Conservation (phyloP, 495 filamentous ascomycete species). For the Xylaria telfairii region DNA sequence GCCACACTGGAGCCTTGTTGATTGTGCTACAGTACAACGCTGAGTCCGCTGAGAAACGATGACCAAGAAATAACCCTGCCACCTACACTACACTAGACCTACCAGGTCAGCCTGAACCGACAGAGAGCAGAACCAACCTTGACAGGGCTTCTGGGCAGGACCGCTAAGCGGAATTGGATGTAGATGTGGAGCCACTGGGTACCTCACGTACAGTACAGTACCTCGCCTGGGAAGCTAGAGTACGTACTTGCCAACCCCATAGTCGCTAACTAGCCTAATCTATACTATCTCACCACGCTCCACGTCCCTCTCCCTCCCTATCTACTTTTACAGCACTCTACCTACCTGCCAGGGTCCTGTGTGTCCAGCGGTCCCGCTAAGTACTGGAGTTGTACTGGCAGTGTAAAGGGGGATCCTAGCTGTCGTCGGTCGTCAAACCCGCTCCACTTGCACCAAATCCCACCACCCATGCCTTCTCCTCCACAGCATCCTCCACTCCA, state of each 20-base stretch:
- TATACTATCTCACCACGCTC: constrained; percentile 14
- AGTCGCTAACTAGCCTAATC: constrained; percentile 19
- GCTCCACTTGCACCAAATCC: constrained; percentile 33
- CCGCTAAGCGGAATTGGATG: not conserved
- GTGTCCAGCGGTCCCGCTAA: not conserved
- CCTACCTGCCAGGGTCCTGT: too few relatives aligned
- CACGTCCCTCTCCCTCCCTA: not conserved
- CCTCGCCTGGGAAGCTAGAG: not conserved
- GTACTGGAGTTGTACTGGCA: not conserved
- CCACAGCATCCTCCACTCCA: constrained; percentile 25
- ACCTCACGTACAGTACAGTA: constrained; percentile 3
- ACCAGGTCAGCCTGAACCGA: constrained; percentile 1
- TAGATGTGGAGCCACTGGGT: not conserved
- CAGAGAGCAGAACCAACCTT: not conserved
- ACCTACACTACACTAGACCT: constrained; percentile 6
- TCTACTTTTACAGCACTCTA: not conserved
- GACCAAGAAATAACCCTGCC: constrained; percentile 2
- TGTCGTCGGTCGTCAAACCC: constrained; percentile 29
- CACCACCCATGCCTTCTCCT: constrained; percentile 34
- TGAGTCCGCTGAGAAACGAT: constrained; percentile 13
- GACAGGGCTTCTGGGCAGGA: constrained; percentile 15
- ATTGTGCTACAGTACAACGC: constrained; percentile 29
- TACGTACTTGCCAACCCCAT: constrained; percentile 1
- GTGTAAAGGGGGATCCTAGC: not conserved
- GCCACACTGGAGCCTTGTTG: constrained; percentile 39